These are phyloP conservation scores for Linum tenue DNA, from an alignment of 345 rosid species.

Conservation along the genomic window DNA sequence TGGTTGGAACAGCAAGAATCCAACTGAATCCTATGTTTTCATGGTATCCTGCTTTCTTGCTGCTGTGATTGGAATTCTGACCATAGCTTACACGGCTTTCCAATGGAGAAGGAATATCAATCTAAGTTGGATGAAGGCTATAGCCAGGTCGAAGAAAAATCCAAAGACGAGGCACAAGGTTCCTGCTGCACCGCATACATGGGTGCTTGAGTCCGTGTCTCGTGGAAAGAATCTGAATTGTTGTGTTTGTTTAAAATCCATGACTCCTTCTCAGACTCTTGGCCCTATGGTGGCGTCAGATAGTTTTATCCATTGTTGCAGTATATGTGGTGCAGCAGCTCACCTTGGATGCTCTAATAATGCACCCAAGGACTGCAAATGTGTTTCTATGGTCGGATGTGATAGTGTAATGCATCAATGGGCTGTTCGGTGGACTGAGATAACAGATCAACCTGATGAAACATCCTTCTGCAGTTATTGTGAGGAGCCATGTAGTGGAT, in stretches of 20 bases:
- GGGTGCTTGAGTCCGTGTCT: slow-evolving; percentile 54
- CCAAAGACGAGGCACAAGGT: slow-evolving; percentile 71
- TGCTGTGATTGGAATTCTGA: slow-evolving; percentile 68
- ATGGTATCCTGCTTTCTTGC: slow-evolving; percentile 59
- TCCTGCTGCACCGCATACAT: slow-evolving; percentile 62
- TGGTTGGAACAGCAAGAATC: slow-evolving; percentile 39
- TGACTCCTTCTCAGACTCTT: slow-evolving; percentile 62
- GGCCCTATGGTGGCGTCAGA: slow-evolving; percentile 50
- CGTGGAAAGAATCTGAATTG: slow-evolving; percentile 82
- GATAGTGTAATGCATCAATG: slow-evolving; percentile 86
- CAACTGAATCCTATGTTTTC: slow-evolving; percentile 51
- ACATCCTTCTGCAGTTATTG: slow-evolving; percentile 73
- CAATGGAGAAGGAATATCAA: slow-evolving; percentile 96
- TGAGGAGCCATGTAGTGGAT: slow-evolving; percentile 83
- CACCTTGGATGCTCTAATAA: slow-evolving; percentile 58
- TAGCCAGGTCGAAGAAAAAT: slow-evolving; percentile 82
- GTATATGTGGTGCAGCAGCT: slow-evolving; percentile 70
- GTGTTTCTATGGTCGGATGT: slow-evolving; percentile 68
- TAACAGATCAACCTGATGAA: slow-evolving; percentile 75
- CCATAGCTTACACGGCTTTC: slow-evolving; percentile 80
- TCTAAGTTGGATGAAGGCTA: slow-evolving; percentile 89
- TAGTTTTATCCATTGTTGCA: slow-evolving; percentile 51
- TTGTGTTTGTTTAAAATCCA: slow-evolving; percentile 72
- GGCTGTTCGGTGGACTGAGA: slow-evolving; percentile 92
- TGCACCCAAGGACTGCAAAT: slow-evolving; percentile 81